Evolutionary conservation across 2,329 filamentous ascomycete genomes (phyloP).

Genomic region (Pseudogymnoascus sp.): DNA sequence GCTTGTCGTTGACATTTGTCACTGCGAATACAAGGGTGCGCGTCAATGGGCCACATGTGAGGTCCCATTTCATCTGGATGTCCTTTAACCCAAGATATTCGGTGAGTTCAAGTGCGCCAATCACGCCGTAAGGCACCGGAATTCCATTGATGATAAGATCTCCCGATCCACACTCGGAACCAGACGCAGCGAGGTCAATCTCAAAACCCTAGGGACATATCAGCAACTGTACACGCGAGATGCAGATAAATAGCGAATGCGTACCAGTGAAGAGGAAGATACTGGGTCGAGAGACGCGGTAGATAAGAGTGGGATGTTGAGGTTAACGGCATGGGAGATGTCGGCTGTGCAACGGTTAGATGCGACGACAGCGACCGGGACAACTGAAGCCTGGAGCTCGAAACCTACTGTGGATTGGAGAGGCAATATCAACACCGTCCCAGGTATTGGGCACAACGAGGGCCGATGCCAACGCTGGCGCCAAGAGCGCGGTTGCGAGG

Average conservation of each 20-base stretch:
- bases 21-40: background rate
- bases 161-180: background rate
- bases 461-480: conserved; percentile 4
- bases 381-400: background rate
- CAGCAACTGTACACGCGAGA: background rate
- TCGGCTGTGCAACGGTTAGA: background rate
- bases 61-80: background rate
- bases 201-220: background rate
- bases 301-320: background rate
- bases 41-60: conserved; percentile 1
- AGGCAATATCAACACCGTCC: background rate
- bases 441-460: conserved; percentile 4
- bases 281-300: background rate
- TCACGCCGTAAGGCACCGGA: background rate
- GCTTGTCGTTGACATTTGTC: background rate
- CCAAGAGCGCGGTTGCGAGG: conserved; percentile 1
- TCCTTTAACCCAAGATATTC: background rate
- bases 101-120: background rate
- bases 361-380: background rate
- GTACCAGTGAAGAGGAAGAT: background rate
- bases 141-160: background rate
- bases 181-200: background rate
- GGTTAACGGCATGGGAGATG: background rate
- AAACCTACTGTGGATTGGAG: background rate
- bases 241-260: background rate